These are phyloP conservation scores for Sugiyamaella americana DNA, from an alignment of 805 yeast genomes.

Conservation along the genomic window DNA sequence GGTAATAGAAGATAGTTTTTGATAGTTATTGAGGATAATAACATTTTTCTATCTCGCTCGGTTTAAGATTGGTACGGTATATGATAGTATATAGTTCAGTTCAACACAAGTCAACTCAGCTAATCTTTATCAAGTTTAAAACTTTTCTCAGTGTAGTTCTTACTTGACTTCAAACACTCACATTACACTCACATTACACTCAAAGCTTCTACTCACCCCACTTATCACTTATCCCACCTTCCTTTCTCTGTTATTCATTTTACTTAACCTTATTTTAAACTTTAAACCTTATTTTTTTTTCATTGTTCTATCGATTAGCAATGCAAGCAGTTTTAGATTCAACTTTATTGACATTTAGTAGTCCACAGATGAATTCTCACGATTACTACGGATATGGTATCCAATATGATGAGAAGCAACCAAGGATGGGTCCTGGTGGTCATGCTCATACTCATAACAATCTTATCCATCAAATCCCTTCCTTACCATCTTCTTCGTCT, in stretches of 20 bases:
- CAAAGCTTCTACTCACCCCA: too few species aligned
- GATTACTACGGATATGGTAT: background rate
- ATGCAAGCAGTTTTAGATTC: slow-evolving; percentile 1
- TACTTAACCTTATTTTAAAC: background rate
- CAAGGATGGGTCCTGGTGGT: background rate
- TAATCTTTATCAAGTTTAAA: too few species aligned
- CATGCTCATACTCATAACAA: background rate
- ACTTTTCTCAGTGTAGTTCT: too few species aligned
- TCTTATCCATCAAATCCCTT: background rate
- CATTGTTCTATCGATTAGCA: background rate
- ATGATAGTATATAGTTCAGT: too few species aligned
- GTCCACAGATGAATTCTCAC: background rate
- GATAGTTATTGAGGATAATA: too few species aligned
- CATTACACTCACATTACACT: too few species aligned
- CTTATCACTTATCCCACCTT: background rate
- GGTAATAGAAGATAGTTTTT: too few species aligned
- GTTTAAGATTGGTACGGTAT: too few species aligned
- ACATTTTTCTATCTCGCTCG: too few species aligned
- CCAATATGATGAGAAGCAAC: background rate
- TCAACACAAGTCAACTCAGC: too few species aligned
- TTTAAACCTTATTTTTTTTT: background rate
- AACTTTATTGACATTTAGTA: background rate
- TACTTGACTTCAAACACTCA: too few species aligned
- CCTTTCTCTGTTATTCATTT: background rate
- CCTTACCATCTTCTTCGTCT: background rate